Percentiles rank a stretch among this genome's conserved stretches.
Conservation (phyloP, 2,329 filamentous ascomycete genomes). For the Apiospora phragmitis region DNA sequence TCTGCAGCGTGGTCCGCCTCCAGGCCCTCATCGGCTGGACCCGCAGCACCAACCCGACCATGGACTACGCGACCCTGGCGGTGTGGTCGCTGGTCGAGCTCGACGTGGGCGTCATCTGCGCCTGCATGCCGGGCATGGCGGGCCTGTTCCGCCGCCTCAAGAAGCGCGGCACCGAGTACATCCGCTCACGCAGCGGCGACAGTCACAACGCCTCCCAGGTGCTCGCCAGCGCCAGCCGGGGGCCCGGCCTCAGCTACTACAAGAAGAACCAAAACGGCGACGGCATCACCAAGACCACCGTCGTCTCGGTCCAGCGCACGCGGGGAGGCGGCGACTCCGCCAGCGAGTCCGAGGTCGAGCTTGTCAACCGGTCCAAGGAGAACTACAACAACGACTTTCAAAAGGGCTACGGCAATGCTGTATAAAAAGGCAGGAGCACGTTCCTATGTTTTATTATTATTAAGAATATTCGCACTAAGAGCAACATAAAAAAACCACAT, state of each 20-base stretch:
- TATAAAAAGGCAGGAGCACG: not conserved
- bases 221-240: not conserved
- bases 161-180: conserved; percentile 21
- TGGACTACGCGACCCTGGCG: conserved; percentile 15
- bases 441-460: not conserved
- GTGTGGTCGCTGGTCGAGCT: conserved; percentile 16
- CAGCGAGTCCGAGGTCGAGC: conserved; percentile 13
- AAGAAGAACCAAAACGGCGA: not conserved
- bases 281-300: conserved; percentile 16
- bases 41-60: conserved; percentile 13
- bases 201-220: conserved; percentile 14
- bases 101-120: conserved; percentile 17
- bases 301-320: conserved; percentile 15
- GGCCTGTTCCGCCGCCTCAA: conserved; percentile 16
- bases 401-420: not conserved
- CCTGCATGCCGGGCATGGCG: conserved; percentile 17
- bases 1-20: conserved; percentile 16
- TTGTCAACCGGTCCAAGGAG: conserved; percentile 11
- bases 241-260: not conserved
- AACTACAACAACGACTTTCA: not conserved
- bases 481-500: not conserved
- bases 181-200: conserved; percentile 13
- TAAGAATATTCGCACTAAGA: not conserved
- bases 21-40: conserved; percentile 13
- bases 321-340: not conserved